Evolutionary conservation across 2,329 filamentous ascomycete species (phyloP).

Genomic region (Orbilia javanica): DNA sequence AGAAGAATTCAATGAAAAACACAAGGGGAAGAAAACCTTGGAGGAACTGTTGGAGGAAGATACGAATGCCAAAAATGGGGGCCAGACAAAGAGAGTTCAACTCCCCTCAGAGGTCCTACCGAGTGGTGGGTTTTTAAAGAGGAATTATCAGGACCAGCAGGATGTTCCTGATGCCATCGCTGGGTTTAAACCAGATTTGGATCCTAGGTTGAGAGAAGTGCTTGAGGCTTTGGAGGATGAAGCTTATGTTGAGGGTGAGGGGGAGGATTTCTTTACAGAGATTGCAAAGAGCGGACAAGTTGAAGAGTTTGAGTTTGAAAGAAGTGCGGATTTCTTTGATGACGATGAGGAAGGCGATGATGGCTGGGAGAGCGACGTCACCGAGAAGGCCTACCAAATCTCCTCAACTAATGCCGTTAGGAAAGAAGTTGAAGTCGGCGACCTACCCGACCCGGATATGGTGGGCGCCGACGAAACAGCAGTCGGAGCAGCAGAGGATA

Average conservation of each 20-base stretch:
- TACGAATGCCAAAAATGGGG: slow-evolving; percentile 65
- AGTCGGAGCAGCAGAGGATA: slow-evolving; percentile 69
- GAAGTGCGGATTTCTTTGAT: slow-evolving; percentile 77
- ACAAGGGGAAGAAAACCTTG: slow-evolving; percentile 78
- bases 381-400: slow-evolving; percentile 79
- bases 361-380: slow-evolving; percentile 95
- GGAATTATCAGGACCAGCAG: slow-evolving; percentile 92
- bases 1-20: slow-evolving; percentile 65
- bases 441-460: slow-evolving; percentile 65
- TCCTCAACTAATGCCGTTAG: slow-evolving; percentile 66
- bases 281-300: slow-evolving; percentile 65
- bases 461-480: slow-evolving; percentile 69
- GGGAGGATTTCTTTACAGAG: slow-evolving; percentile 79
- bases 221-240: slow-evolving; percentile 66
- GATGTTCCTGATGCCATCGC: slow-evolving; percentile 90
- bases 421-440: slow-evolving; percentile 64
- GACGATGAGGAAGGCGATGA: slow-evolving; percentile 76
- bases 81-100: slow-evolving; percentile 64
- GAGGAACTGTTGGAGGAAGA: slow-evolving; percentile 82
- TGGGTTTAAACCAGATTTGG: slow-evolving; percentile 98
- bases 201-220: slow-evolving; percentile 73
- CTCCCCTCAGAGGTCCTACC: slow-evolving; percentile 79
- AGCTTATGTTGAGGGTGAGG: slow-evolving; percentile 65
- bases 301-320: slow-evolving; percentile 74
- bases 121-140: slow-evolving; percentile 80